Percentiles rank a stretch among this genome's conserved stretches.
phyloP scores from a whole-genome alignment of 306 rosid species.

The Vigna reflexopilosa region DNA sequence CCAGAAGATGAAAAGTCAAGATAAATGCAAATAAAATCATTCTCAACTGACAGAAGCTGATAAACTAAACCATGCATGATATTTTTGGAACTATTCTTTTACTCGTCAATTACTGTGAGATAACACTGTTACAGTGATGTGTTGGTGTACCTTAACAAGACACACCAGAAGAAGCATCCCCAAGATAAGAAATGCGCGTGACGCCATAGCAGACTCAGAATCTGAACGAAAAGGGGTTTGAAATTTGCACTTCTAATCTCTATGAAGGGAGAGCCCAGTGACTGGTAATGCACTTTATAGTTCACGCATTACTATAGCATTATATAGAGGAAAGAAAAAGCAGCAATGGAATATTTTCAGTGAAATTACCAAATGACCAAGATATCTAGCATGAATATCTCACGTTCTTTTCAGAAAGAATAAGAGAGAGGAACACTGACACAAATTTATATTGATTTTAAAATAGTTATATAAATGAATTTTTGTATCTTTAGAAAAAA shows the following conservation, averaged over 20 bases:
- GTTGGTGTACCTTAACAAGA: conserved; percentile 42
- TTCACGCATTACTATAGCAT: neutral
- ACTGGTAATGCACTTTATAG: neutral
- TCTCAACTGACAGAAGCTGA: neutral
- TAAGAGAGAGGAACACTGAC: too few species aligned
- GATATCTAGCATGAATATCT: neutral
- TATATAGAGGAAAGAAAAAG: conserved; percentile 11
- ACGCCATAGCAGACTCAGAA: conserved; percentile 43
- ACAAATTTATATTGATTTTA: too few species aligned
- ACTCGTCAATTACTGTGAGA: neutral
- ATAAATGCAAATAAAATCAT: neutral
- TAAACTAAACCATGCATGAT: neutral
- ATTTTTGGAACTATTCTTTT: neutral
- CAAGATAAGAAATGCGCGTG: conserved; percentile 42
- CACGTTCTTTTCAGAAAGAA: neutral
- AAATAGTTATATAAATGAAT: too few species aligned
- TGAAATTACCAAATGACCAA: conserved; percentile 11
- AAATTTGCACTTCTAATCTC: conserved; percentile 9
- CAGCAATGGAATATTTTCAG: neutral
- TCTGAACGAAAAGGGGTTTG: neutral
- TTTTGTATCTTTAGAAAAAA: too few species aligned
- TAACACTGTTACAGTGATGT: neutral
- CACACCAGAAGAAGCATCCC: conserved; percentile 45
- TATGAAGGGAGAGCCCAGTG: neutral
- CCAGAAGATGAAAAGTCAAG: neutral